Evolutionary conservation across 306 rosid genomes (phyloP), one percentile per base, ranked within the genome.

Genomic region (Cyclanthera cordifolia): DNA sequence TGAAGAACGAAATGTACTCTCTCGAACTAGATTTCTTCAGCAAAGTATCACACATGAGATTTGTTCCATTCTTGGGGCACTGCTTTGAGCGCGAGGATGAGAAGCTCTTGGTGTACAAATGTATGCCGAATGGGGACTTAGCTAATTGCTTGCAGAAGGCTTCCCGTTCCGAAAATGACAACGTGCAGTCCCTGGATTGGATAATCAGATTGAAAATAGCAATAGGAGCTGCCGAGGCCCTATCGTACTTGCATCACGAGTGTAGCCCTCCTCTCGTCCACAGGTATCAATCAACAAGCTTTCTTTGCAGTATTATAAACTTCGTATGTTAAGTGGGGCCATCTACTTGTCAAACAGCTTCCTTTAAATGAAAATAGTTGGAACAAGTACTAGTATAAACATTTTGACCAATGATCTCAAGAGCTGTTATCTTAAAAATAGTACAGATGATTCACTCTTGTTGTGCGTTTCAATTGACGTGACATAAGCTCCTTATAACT

Each of bases 171-270:
- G 74, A 50, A 19, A 83, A 89, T 69, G 87, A 76, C 17, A 79
- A 79, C 27, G 71, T 73, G 34, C 83, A 74, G 73, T 88, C 95
- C 67, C 68, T 88, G 53, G 99, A 94, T 83, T 94, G 99, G 99
- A 94, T 94, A 74, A 94, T 95, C 21, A 83, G 99, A 79, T 73
- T 86, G 76, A 94, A 94, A 82, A 88, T 94, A 58, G 99, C 99
- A 65, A 86, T 68, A 11, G 99, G 96, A 74, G 95, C 95, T 72
- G 99, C 99, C 5, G 99, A 94, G 79, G 90, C 83, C 75, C 80
- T 94, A 15, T 73, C 85, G 74, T 63, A 83, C 79, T 78, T 94
- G 43, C 99, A 93, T 78, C 86, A 84, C 24, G 97, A 90, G 51
- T 83, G 88, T 76, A 82, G 61, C 79, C 97, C 97, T 74, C 91